Base-by-base conservation (phyloP, 2,329 filamentous ascomycete genomes). In the Alternaria longipes region DNA sequence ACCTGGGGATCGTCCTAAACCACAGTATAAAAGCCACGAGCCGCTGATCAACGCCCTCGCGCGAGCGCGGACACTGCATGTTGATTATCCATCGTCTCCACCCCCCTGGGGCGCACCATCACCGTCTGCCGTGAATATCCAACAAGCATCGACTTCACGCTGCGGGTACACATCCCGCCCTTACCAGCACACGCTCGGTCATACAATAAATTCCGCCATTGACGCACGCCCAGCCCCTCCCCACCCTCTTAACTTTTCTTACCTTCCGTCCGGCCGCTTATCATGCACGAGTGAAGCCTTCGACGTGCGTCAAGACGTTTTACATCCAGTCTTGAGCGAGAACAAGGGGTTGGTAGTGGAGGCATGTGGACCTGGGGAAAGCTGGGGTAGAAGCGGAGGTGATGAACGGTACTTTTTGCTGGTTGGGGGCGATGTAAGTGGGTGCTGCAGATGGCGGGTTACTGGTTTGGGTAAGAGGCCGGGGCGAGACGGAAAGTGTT, bases 141-240 rank as follows among this genome's bases (percentile, higher is more conserved):
- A 49, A 30, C 45, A 9, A 34, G 7, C 46, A 49, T 20, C 8
- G 30, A 24, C 7, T 36, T 49, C 3, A 6, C 46, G 34, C 46
- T 30, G 30, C 46, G 30, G 46, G 20, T n/a, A 34, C 46, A 36
- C 3, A 36, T 6, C 46, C 46, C 30, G 20, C 1, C 46, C 8
- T 24, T 32, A 34, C 28, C 4, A 22, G 46, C 14, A 36, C 20
- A 14, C 7, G 30, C 6, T 54, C 41, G 41, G 52, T 26, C 52
- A 45, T 54, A 34, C 28, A 46, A 26, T 28, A 36, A 24, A 36
- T 22, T 50, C 54, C 46, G 55, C 55, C 55, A 28, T 57, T 57
- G 55, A 52, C 55, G 55, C 46, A 57, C 46, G 46, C 55, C 55
- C 46, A 57, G 55, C 30, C 46, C 30, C 46, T n/a, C 7, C 46